Base-by-base conservation (phyloP, 768 basidiomycete species). In the Panaeolus papilionaceus region DNA sequence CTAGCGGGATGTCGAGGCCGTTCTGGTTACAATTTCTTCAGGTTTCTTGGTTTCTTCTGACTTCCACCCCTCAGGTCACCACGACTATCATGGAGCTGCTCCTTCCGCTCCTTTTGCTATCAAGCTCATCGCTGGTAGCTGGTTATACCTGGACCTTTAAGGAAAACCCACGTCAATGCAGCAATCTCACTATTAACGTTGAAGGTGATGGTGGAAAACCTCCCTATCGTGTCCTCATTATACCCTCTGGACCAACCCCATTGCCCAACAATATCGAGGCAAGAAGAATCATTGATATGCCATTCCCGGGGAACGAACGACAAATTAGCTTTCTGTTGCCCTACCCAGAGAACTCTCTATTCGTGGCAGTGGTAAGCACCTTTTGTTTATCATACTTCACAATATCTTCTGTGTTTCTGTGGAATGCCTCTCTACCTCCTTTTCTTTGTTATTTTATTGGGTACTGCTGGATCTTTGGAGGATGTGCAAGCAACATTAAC, bases 321-420 rank as follows among this genome's bases (percentile, higher is more conserved):
- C 79, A 81, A 26, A 71, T 86, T 37, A 81, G 75, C 42, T 90
- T 93, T 75, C 77, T 85, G 73, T 82, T 93, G 64, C 84, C 82
- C 37, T 94, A 85, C 74, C 92, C 92, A 0, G 81, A 78, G 61
- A 83, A 87, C 73, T 91, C 91, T 3, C 89, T 92, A 72, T 89
- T 94, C 64, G 91, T 94, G 28, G 88, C 89, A 4, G 89, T 93
- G 72, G 92, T 92, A 72, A 79, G 90, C 87, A 6, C n/a, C 44
- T 62, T 38, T 66, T 38, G 20, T 66, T 61, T 73, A 49, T 62
- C 40, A 65, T 62, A 38, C 33, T 10, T 61, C 66, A 39, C 20
- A 38, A 37, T 65, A 66, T 64, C 39, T 49, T 71, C 39, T 23
- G 61, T 18, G 47, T 63, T 40, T 37, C 62, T 61, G 26, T 54